These are phyloP conservation scores for Fagopyrum homotropicum DNA, from an alignment of 148 eudicot genomes.

Conservation along the genomic window DNA sequence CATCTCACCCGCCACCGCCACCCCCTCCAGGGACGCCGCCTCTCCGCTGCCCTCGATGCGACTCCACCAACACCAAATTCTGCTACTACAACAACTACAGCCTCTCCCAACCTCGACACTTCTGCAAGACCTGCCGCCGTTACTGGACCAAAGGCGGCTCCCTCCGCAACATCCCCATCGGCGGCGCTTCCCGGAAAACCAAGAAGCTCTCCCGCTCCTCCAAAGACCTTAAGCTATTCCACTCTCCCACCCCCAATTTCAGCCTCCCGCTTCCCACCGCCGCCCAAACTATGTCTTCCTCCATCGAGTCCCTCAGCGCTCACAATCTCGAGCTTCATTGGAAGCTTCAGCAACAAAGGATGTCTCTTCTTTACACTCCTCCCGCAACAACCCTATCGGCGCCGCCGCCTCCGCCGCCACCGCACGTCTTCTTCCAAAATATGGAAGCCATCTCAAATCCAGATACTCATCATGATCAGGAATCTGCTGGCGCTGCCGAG, in stretches of 20 bases:
- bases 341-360: slow-evolving; percentile 61
- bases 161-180: slow-evolving; percentile 78
- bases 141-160: slow-evolving; percentile 98
- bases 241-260: slow-evolving; percentile 17
- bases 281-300: slow-evolving; percentile 22
- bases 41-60: slow-evolving; percentile 74
- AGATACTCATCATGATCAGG: background rate
- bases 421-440: slow-evolving; percentile 42
- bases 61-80: slow-evolving; percentile 83
- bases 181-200: slow-evolving; percentile 76
- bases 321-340: slow-evolving; percentile 63
- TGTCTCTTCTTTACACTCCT: slow-evolving; percentile 33
- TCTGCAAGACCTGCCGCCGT: slow-evolving; percentile 85
- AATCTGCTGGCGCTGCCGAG: slow-evolving; percentile 25
- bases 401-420: slow-evolving; percentile 21
- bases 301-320: slow-evolving; percentile 56
- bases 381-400: slow-evolving; percentile 8
- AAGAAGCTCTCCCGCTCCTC: slow-evolving; percentile 39
- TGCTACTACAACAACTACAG: slow-evolving; percentile 97
- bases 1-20: slow-evolving; percentile 6
- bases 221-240: slow-evolving; percentile 39
- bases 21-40: slow-evolving; percentile 31
- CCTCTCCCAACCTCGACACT: slow-evolving; percentile 77
- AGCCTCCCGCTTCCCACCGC: background rate
- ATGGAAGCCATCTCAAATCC: slow-evolving; percentile 17